Percentiles rank a stretch among this genome's conserved stretches.
phyloP scores from a whole-genome alignment of 2,329 filamentous ascomycete genomes.

The Fusarium chaquense region DNA sequence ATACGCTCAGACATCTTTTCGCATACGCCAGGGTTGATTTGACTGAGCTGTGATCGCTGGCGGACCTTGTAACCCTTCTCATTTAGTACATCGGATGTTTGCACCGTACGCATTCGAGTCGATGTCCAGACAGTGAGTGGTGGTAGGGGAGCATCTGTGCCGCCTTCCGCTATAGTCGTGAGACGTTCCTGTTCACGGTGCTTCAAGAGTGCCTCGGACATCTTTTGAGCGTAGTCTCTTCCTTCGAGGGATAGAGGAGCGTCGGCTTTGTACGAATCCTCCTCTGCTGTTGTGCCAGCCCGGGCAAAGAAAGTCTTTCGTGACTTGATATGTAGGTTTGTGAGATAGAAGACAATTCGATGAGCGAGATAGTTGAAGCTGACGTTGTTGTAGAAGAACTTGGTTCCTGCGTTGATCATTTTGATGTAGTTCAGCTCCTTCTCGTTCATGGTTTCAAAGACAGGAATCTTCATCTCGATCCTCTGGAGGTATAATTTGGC shows the following conservation, averaged over 20 bases:
- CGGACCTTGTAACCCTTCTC: constrained; percentile 85
- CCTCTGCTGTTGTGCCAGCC: constrained; percentile 85
- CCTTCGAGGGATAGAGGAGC: constrained; percentile 85
- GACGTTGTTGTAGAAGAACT: constrained; percentile 96
- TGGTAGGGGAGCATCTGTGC: constrained; percentile 75
- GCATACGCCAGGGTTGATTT: constrained; percentile 95
- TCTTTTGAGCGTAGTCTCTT: constrained; percentile 82
- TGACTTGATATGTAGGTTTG: constrained; percentile 97
- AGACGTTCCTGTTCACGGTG: constrained; percentile 87
- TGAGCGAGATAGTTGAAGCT: constrained; percentile 97
- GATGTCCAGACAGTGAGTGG: constrained; percentile 95
- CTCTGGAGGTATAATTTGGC: constrained; percentile 90
- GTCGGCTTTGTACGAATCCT: constrained; percentile 93
- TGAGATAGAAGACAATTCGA: constrained; percentile 97
- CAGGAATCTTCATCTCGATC: constrained; percentile 91
- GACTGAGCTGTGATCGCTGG: constrained; percentile 95
- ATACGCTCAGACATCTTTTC: constrained; percentile 89
- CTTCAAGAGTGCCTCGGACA: constrained; percentile 84
- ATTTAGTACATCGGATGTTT: constrained; percentile 87
- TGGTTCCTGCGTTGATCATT: constrained; percentile 97
- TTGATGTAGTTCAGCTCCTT: constrained; percentile 96
- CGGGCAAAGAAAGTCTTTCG: constrained; percentile 93
- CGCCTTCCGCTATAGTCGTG: constrained; percentile 75
- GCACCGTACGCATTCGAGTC: constrained; percentile 87
- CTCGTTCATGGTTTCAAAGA: constrained; percentile 97